Base-by-base conservation (phyloP, 108 stramenopile genomes). In the Skeletonema grethae region DNA sequence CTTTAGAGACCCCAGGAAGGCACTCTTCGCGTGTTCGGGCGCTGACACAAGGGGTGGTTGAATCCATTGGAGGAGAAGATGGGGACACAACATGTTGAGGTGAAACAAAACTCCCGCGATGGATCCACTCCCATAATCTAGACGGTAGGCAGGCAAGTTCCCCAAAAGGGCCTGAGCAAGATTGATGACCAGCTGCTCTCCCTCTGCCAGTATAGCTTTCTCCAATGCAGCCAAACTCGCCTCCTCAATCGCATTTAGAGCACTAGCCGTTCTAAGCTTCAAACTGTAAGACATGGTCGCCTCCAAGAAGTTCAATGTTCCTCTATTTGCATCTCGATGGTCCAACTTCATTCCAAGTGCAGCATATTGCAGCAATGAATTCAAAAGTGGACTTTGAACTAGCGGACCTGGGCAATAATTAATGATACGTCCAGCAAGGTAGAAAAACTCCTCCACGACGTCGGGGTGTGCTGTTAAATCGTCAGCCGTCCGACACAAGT, bases 371-470 rank as follows among this genome's bases (percentile, higher is more conserved):
- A 95, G 76, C 39, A 93, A 65, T 12, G 88, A 81, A 25, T 63
- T 77, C n/a, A 93, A 73, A 25, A 92, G 65, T 32, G 86, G 83
- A 69, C 82, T 87, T 43, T 63, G 67, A 1, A 94, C 75, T 38
- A 98, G 72, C 32, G 82, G 87, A 9, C 84, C 87, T 4, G 97
- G 95, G 65, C 95, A 97, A 69, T 89, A 61, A 38, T 70, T 67
- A 18, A 95, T 75, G 84, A 96, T 91, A 7, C 95, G 87, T 6
- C 89, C 90, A 65, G 91, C 88, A 66, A 97, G 78, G 77, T 93
- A 98, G 73, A 96, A 98, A 36, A 95, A 90, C 77, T 98, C 97
- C 70, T 98, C 97, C 15, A 98, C 96, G 31, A 98, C 90, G 82
- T 98, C 97, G 12, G 97, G 97, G 70, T 96, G 86, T n/a, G 80